Percentiles rank a stretch among this genome's conserved stretches.
phyloP scores from a whole-genome alignment of 2,329 filamentous ascomycete species.

The Seiridium unicorne region DNA sequence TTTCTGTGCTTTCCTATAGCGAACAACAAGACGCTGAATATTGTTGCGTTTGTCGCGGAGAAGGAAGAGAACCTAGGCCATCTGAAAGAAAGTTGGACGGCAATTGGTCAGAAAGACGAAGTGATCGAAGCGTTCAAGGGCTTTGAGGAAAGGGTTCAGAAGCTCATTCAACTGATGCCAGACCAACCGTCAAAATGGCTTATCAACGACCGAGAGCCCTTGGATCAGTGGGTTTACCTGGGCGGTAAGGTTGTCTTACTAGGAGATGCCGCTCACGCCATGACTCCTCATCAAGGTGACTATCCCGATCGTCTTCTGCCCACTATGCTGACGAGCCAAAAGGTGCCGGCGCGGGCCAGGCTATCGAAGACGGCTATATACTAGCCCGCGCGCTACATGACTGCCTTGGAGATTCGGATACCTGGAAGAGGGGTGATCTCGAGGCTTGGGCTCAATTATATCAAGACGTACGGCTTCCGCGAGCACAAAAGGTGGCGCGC shows the following conservation, averaged over 20 bases:
- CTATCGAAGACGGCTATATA: slow-evolving; percentile 35
- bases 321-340: slow-evolving; percentile 14
- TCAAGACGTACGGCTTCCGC: slow-evolving; percentile 29
- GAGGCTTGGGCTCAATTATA: slow-evolving; percentile 22
- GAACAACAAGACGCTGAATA: slow-evolving; percentile 30
- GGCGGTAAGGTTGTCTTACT: slow-evolving; percentile 36
- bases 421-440: background rate
- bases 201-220: slow-evolving; percentile 2
- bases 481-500: slow-evolving; percentile 29
- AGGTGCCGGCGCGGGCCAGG: slow-evolving; percentile 43
- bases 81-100: slow-evolving; percentile 33
- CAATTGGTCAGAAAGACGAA: slow-evolving; percentile 18
- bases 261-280: slow-evolving; percentile 49
- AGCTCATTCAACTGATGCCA: background rate
- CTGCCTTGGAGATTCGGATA: background rate
- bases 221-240: slow-evolving; percentile 6
- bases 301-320: background rate
- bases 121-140: slow-evolving; percentile 3
- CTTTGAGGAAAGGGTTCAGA: background rate
- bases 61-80: slow-evolving; percentile 27
- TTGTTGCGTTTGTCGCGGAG: slow-evolving; percentile 32
- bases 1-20: slow-evolving; percentile 35
- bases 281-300: slow-evolving; percentile 33
- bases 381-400: slow-evolving; percentile 24
- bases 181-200: slow-evolving; percentile 2